A percentile compares a stretch with the other conserved stretches of the same genome.
Conservation (phyloP, 2,329 filamentous ascomycete genomes). For the Monilinia laxa region DNA sequence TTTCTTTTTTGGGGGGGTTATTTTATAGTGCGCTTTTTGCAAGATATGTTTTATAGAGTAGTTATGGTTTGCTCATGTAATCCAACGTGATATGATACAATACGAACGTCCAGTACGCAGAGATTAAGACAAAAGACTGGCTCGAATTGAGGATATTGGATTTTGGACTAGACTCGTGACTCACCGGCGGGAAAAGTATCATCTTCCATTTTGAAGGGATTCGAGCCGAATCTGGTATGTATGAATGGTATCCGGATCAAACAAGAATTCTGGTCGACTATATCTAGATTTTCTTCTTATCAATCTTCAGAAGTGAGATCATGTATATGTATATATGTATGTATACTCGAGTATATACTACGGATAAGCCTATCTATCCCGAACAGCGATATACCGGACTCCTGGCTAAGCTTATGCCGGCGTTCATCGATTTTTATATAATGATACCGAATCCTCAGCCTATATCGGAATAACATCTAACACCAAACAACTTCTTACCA, state of each 20-base stretch:
- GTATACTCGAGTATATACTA: too few relatives aligned
- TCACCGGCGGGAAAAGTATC: constrained; percentile 19
- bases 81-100: not conserved
- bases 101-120: not conserved
- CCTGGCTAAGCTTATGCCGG: too few relatives aligned
- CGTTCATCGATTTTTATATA: too few relatives aligned
- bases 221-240: not conserved
- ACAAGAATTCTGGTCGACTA: too few relatives aligned
- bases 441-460: too few relatives aligned
- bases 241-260: not conserved
- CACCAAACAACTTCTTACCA: too few relatives aligned
- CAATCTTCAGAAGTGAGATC: too few relatives aligned
- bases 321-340: too few relatives aligned
- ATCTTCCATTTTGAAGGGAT: not conserved
- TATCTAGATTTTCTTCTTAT: too few relatives aligned
- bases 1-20: not conserved
- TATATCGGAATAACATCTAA: too few relatives aligned
- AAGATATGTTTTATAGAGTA: not conserved
- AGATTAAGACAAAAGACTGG: not conserved
- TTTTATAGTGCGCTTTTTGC: not conserved
- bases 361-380: too few relatives aligned
- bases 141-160: not conserved
- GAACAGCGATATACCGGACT: too few relatives aligned
- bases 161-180: not conserved
- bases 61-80: not conserved